A percentile compares a stretch with the other conserved stretches of the same genome.
Evolutionary conservation across 768 basidiomycete genomes (phyloP).

Genomic region (Boletus vermiculosoides): DNA sequence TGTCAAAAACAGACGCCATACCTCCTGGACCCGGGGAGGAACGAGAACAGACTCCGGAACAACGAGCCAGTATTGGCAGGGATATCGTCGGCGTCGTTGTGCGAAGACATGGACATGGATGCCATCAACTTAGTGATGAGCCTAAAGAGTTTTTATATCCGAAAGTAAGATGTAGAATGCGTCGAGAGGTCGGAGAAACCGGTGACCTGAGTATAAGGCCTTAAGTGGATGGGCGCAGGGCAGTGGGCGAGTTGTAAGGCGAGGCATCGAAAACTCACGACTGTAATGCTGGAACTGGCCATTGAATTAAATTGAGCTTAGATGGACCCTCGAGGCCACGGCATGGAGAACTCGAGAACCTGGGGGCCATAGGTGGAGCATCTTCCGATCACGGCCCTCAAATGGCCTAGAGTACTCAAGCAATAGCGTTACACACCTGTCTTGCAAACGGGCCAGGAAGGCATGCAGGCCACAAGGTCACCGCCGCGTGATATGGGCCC

Average conservation of each 20-base stretch:
- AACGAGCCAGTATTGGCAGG: neutral
- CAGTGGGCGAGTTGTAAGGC: constrained; percentile 4
- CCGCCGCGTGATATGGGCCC: no score
- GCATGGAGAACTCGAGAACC: no score
- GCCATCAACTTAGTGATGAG: constrained; percentile 8
- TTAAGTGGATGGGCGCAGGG: no score
- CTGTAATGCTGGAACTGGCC: constrained; percentile 4
- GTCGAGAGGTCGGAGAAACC: neutral
- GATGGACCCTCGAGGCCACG: no score
- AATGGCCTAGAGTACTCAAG: no score
- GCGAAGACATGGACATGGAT: constrained; percentile 8
- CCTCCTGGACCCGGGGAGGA: constrained; percentile 11
- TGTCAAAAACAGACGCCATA: neutral
- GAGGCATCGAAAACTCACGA: constrained; percentile 1
- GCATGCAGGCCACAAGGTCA: no score
- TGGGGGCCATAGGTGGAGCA: no score
- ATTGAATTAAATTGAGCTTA: no score
- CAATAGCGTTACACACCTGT: no score
- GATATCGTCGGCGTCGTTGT: neutral
- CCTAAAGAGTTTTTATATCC: constrained; percentile 12
- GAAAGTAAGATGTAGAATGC: constrained; percentile 9
- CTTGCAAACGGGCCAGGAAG: no score
- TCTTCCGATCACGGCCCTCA: no score
- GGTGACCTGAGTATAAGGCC: constrained; percentile 6
- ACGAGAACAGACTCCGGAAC: neutral